Evolutionary conservation across 176 grass and related monocot species (phyloP).

Genomic region (Typha latifolia): DNA sequence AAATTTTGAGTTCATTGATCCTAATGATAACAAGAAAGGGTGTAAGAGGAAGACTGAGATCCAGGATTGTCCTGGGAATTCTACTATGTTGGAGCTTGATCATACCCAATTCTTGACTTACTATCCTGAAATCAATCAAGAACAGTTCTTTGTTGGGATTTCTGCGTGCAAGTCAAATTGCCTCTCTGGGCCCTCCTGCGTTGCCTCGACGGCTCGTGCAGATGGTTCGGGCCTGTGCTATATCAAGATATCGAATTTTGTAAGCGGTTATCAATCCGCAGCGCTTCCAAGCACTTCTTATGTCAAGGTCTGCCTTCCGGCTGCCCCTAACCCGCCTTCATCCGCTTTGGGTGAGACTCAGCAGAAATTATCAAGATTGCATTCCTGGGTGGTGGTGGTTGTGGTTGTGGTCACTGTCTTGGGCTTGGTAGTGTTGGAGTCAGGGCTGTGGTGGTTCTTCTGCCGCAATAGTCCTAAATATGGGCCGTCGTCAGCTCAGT

Average conservation of each 20-base stretch:
- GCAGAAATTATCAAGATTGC: conserved; percentile 22
- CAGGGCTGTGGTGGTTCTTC: conserved; percentile 67
- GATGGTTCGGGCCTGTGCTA: conserved; percentile 89
- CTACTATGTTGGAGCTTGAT: conserved; percentile 68
- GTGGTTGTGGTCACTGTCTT: conserved; percentile 37
- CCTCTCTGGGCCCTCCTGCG: conserved; percentile 60
- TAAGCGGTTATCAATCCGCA: conserved; percentile 67
- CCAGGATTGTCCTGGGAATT: conserved; percentile 58
- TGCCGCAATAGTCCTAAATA: conserved; percentile 74
- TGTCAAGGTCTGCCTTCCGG: conserved; percentile 85
- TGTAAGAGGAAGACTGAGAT: conserved; percentile 44
- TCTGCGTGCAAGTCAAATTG: conserved; percentile 81
- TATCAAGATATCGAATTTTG: conserved; percentile 65
- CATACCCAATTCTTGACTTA: conserved; percentile 92
- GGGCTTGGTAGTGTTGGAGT: conserved; percentile 47
- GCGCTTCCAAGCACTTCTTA: conserved; percentile 87
- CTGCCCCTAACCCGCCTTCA: conserved; percentile 1
- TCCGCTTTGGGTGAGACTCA: background rate
- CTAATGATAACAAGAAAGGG: conserved; percentile 20
- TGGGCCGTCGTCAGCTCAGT: conserved; percentile 63
- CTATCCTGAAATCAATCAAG: conserved; percentile 45
- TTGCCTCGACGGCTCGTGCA: conserved; percentile 72
- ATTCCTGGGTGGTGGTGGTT: conserved; percentile 47
- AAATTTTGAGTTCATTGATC: conserved; percentile 41
- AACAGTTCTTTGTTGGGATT: conserved; percentile 88